Evolutionary conservation across 306 rosid species (phyloP), one percentile per base, ranked within the genome.

Genomic region (Lathyrus oleraceus): DNA sequence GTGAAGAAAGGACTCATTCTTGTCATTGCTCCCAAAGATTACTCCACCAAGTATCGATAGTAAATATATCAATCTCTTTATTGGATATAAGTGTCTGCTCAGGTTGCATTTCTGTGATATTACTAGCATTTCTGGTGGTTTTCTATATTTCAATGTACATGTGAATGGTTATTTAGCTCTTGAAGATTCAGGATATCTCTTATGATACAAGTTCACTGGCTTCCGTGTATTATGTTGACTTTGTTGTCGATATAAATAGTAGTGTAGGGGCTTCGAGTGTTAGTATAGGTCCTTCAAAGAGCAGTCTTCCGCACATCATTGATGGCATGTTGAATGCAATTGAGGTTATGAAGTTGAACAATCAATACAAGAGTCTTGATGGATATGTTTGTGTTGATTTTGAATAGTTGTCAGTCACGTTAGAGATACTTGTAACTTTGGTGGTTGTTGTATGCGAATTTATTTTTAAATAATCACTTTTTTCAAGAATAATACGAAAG

Each of bases 21-120:
- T 20, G 96, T 92, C 74, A 92, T 92, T 75, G 97, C 96, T 25
- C 97, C 97, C 28, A 92, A 92, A 72, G 97, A 92, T 77, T 89
- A 92, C 75, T 94, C 98, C 56, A 94, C 97, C 87, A 94, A 94
- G 78, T 90, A 94, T 36, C 96, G n/a, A n/a, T n/a, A n/a, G n/a
- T n/a, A 6, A 10, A 52, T 52, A 52, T 20, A 52, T 52, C n/a
- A 5, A 52, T 52, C 30, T 10, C 58, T 52, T n/a, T n/a, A n/a
- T n/a, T 19, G 95, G 91, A 8, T 86, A 76, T 10, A 83, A 87
- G 40, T 85, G 91, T 73, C 77, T 94, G 27, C 80, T 84, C 59
- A 76, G 97, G 71, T 13, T 94, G 83, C 99, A 94, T 63, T 90
- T 90, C 70, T 94, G 97, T 73, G 98, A 90, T 74, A 88, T 91